Base-by-base conservation (phyloP, 2,329 filamentous ascomycete genomes). In the Aspergillus calidoustus region DNA sequence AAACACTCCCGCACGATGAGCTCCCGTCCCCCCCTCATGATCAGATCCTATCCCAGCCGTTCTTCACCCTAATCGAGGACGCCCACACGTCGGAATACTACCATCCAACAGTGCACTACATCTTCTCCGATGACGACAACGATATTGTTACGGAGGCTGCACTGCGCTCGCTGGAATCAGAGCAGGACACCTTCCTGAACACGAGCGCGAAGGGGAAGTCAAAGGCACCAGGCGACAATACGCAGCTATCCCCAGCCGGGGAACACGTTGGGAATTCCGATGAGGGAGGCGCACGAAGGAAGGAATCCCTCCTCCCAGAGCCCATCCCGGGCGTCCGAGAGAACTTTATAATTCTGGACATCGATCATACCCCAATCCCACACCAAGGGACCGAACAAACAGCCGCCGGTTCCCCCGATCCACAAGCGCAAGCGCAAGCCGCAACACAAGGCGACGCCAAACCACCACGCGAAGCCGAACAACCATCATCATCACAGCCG, bases 61-160 rank as follows among this genome's bases (percentile, higher is more conserved):
- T 97, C 81, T 97, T 97, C 81, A 90, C 92, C 1, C 82, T 97
- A 47, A 83, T 98, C 66, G 88, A 91, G 72, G 93, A 97, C 76
- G 79, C 84, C 11, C 85, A 87, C n/a, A 89, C 86, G 8, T 85
- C 87, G 69, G 86, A 91, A 50, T 91, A 92, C 64, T 84, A 92
- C 70, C 93, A 98, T 74, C 95, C 94, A 1, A 88, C 87, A 57
- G 88, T 97, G 1, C 92, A 94, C 79, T 98, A 98, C 80, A 86
- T 98, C 72, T 98, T 99, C 80, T 87, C 87, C 69, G 93, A 98
- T 76, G 95, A 98, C 77, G 93, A 97, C 72, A 86, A 88, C 2
- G 90, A 93, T 51, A 81, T 91, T 49, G 82, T 96, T 43, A 90
- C 90, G 1, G 84, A 87, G 43, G 88, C 90, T 2, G 84, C 84